A percentile compares a stretch with the other conserved stretches of the same genome.
These are phyloP conservation scores for Musa acuminata DNA, from an alignment of 176 grass and related monocot species.

Conservation along the genomic window DNA sequence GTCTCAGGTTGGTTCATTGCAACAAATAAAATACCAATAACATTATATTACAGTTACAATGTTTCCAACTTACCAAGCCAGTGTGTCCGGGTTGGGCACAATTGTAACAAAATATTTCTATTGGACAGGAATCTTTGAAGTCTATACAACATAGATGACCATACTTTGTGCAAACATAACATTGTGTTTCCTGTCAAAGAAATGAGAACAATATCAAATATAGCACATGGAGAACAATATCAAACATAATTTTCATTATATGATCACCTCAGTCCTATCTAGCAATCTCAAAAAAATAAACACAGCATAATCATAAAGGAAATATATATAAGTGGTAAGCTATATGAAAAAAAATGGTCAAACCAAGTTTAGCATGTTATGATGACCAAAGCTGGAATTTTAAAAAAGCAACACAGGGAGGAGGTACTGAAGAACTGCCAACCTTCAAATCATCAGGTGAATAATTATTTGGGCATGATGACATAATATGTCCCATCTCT, in stretches of 20 bases:
- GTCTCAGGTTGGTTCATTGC: neutral
- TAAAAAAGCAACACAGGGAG: neutral
- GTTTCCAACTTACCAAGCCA: constrained; percentile 50
- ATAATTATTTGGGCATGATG: constrained; percentile 67
- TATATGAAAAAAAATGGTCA: neutral
- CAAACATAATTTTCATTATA: neutral
- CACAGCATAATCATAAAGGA: neutral
- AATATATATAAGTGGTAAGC: neutral
- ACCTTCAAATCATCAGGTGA: constrained; percentile 68
- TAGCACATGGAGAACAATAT: neutral
- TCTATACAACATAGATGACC: constrained; percentile 84
- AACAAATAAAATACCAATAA: neutral
- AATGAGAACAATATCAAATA: neutral
- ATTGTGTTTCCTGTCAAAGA: constrained; percentile 70
- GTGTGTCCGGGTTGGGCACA: constrained; percentile 80
- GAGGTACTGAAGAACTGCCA: neutral
- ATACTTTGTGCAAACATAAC: constrained; percentile 74
- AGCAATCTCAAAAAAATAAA: too few relatives aligned
- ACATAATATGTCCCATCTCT: constrained; percentile 71
- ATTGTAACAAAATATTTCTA: constrained; percentile 77
- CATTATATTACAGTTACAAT: neutral
- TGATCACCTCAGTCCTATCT: neutral
- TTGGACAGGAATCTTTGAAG: constrained; percentile 41
- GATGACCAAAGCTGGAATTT: too few relatives aligned
- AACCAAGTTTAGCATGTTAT: too few relatives aligned